Evolutionary conservation across 2,329 filamentous ascomycete species (phyloP).

Genomic region (Atkinsonella hypoxylon): DNA sequence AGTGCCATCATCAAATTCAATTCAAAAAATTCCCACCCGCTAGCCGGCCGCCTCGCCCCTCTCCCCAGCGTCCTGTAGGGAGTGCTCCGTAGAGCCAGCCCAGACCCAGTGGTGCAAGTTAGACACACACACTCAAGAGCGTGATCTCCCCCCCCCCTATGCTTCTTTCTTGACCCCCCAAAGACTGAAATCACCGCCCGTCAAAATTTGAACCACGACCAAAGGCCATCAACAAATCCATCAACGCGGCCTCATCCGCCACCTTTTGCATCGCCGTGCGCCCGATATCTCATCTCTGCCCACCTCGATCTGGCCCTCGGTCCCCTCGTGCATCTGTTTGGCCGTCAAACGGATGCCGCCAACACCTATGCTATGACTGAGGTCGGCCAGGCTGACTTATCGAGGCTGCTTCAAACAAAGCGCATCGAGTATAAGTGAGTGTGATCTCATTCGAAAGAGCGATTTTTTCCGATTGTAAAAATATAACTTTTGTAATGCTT

Average conservation of each 20-base stretch:
- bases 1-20: too few relatives aligned
- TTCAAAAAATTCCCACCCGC: too few relatives aligned
- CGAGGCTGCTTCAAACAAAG: slow-evolving; percentile 54
- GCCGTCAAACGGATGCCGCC: slow-evolving; percentile 57
- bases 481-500: slow-evolving; percentile 33
- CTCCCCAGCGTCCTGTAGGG: too few relatives aligned
- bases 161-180: neutral
- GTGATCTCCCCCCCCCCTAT: slow-evolving; percentile 5
- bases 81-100: neutral
- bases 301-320: slow-evolving; percentile 12
- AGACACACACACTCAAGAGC: neutral
- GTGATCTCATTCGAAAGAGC: slow-evolving; percentile 30
- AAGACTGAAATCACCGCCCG: slow-evolving; percentile 11
- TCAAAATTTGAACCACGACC: slow-evolving; percentile 21
- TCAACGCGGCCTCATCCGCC: slow-evolving; percentile 18
- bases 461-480: slow-evolving; percentile 35
- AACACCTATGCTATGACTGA: slow-evolving; percentile 58
- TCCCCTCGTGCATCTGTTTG: slow-evolving; percentile 41
- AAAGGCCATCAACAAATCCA: slow-evolving; percentile 16
- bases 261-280: slow-evolving; percentile 20
- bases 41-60: too few relatives aligned
- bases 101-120: neutral
- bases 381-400: slow-evolving; percentile 54
- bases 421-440: slow-evolving; percentile 50
- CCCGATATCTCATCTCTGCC: slow-evolving; percentile 18